phyloP scores from a whole-genome alignment of 352 stramenopile genomes.

The Phytophthora idaei region DNA sequence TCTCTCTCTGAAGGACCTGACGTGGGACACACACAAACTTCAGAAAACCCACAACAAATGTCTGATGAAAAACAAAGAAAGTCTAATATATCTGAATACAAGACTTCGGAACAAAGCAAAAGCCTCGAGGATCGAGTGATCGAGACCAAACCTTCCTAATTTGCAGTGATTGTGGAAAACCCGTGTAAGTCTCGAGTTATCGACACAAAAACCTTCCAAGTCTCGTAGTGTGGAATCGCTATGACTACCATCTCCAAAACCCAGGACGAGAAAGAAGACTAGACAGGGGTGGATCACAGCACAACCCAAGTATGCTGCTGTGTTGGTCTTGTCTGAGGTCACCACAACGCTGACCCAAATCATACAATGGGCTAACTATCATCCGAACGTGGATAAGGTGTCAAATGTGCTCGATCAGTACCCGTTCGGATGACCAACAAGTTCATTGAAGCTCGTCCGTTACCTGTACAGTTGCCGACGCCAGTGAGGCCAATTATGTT shows the following conservation, averaged over 20 bases:
- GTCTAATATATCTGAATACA: no score
- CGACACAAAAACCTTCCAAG: no score
- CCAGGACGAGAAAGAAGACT: neutral
- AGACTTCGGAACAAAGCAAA: no score
- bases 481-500: neutral
- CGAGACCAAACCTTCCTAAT: no score
- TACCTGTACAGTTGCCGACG: neutral
- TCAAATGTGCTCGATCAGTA: neutral
- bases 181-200: no score
- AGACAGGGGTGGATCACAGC: neutral
- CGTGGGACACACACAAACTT: no score
- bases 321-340: neutral
- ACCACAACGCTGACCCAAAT: neutral
- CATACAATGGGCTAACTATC: neutral
- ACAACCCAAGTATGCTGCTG: neutral
- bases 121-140: no score
- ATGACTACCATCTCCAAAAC: neutral
- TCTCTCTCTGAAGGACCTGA: no score
- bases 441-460: neutral
- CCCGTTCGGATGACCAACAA: neutral
- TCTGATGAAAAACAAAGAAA: no score
- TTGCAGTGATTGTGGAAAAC: no score
- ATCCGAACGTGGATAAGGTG: neutral
- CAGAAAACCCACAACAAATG: no score
- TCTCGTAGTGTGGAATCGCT: neutral